Percentiles rank a stretch among this genome's conserved stretches.
These are phyloP conservation scores for Chlamydomonas schloesseri DNA, from an alignment of 139 green algal genomes.

Conservation along the genomic window DNA sequence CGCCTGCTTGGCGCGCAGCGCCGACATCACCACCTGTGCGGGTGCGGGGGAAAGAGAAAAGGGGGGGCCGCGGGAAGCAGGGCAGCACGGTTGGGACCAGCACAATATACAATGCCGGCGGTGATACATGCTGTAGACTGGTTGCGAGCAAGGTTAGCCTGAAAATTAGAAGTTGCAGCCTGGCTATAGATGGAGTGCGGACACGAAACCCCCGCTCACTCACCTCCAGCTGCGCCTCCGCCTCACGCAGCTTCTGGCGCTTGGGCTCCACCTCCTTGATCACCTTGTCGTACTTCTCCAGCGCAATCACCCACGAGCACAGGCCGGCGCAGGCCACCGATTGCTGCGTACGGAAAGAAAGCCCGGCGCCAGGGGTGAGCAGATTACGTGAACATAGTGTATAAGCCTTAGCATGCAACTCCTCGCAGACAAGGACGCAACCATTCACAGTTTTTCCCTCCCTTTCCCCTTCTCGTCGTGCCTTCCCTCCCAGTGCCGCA, in stretches of 20 bases:
- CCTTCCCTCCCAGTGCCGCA: neutral
- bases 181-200: too few species aligned
- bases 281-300: slow-evolving; percentile 83
- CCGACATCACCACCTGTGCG: slow-evolving; percentile 76
- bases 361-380: too few species aligned
- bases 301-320: slow-evolving; percentile 80
- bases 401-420: too few species aligned
- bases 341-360: slow-evolving; percentile 3
- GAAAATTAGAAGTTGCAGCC: too few species aligned
- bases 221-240: slow-evolving; percentile 68
- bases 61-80: neutral
- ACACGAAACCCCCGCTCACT: too few species aligned
- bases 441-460: neutral
- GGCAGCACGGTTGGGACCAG: neutral
- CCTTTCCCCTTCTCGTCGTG: neutral
- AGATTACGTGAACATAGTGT: too few species aligned
- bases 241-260: slow-evolving; percentile 70
- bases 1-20: slow-evolving; percentile 75
- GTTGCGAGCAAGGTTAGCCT: neutral
- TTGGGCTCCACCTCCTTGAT: slow-evolving; percentile 82
- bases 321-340: slow-evolving; percentile 75
- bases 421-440: too few species aligned
- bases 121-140: too few species aligned
- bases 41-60: too few species aligned
- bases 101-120: too few species aligned